phyloP scores from a whole-genome alignment of 768 basidiomycete genomes.

The Myochromella boudieri region DNA sequence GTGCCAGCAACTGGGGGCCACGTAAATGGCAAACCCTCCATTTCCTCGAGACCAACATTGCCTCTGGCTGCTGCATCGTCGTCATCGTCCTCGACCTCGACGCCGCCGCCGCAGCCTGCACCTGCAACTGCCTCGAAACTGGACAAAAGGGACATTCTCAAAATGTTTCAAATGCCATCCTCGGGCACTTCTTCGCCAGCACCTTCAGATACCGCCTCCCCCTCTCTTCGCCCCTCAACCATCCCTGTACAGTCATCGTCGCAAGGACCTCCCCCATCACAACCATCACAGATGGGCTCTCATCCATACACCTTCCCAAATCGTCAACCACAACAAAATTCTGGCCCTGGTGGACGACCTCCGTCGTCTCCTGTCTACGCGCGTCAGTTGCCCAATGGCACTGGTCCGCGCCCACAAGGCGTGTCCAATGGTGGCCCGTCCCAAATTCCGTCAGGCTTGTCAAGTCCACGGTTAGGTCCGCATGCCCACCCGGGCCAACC shows the following conservation, averaged over 20 bases:
- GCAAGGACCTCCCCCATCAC: conserved; percentile 37
- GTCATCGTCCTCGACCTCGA: no score
- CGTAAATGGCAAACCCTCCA: conserved; percentile 62
- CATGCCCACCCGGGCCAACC: conserved; percentile 57
- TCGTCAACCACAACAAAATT: conserved; percentile 41
- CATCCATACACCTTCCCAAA: conserved; percentile 47
- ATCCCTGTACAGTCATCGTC: conserved; percentile 50
- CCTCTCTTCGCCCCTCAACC: conserved; percentile 51
- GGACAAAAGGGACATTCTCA: conserved; percentile 53
- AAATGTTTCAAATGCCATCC: conserved; percentile 59
- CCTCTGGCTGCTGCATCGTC: conserved; percentile 28
- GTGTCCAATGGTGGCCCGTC: conserved; percentile 58
- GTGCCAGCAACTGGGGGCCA: conserved; percentile 59
- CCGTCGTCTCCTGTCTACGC: conserved; percentile 69
- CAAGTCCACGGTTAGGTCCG: conserved; percentile 68
- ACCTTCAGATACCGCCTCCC: conserved; percentile 56
- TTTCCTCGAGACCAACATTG: conserved; percentile 39
- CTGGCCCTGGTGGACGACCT: conserved; percentile 45
- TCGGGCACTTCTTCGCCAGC: conserved; percentile 49
- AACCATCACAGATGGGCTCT: conserved; percentile 41
- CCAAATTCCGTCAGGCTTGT: conserved; percentile 49
- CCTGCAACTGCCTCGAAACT: conserved; percentile 37
- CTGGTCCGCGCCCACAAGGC: conserved; percentile 52
- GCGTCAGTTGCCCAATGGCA: conserved; percentile 64
- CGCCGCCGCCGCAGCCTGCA: conserved; percentile 32